phyloP scores from a whole-genome alignment of 768 basidiomycete genomes.

The Leccinellum rugosiceps region DNA sequence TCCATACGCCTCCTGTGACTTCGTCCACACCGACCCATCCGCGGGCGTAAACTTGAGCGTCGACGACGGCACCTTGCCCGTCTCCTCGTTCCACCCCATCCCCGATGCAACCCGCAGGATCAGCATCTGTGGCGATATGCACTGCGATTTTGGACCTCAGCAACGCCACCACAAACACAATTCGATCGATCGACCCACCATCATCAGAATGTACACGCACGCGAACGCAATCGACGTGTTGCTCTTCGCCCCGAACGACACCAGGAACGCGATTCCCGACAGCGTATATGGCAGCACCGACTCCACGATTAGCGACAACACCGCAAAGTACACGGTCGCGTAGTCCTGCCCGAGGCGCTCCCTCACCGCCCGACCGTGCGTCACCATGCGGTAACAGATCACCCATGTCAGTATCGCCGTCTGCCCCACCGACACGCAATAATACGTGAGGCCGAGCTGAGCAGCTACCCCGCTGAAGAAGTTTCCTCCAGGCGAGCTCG shows the following conservation, averaged over 20 bases:
- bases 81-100: constrained; percentile 14
- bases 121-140: constrained; percentile 26
- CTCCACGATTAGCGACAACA: constrained; percentile 19
- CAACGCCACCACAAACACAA: not conserved
- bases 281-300: constrained; percentile 27
- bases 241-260: constrained; percentile 19
- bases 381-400: constrained; percentile 19
- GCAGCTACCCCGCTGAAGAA: constrained; percentile 17
- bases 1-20: not conserved
- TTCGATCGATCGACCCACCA: constrained; percentile 12
- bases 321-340: constrained; percentile 18
- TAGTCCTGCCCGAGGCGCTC: constrained; percentile 17
- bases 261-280: constrained; percentile 22
- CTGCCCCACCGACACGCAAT: constrained; percentile 16
- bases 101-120: constrained; percentile 24
- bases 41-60: constrained; percentile 12
- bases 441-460: constrained; percentile 19
- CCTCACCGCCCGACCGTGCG: constrained; percentile 10
- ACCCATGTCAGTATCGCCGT: constrained; percentile 20
- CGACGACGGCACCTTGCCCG: not conserved
- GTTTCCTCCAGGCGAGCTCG: constrained; percentile 16
- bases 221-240: constrained; percentile 11
- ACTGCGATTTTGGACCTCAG: constrained; percentile 9
- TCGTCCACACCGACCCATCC: not conserved
- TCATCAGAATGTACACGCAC: constrained; percentile 23